These are phyloP conservation scores for Amylostereum chailletii DNA, from an alignment of 1,284 basidiomycete genomes.

Conservation along the genomic window DNA sequence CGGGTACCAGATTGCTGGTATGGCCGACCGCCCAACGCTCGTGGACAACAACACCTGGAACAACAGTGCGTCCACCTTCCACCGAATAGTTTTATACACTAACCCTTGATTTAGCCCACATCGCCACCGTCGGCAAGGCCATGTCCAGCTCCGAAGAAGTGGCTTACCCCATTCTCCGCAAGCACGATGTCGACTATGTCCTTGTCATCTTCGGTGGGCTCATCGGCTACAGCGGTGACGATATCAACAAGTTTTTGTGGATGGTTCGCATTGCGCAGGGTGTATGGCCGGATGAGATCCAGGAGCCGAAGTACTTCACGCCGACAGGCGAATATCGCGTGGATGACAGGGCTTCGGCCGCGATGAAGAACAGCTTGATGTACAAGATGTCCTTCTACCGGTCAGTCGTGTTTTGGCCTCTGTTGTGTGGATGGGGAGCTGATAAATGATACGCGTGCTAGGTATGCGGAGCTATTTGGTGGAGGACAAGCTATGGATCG, in stretches of 20 bases:
- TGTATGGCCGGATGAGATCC: constrained; percentile 98
- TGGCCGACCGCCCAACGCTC: constrained; percentile 95
- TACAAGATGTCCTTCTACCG: constrained; percentile 98
- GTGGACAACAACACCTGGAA: constrained; percentile 99
- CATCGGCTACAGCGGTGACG: constrained; percentile 96
- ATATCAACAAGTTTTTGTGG: constrained; percentile 99
- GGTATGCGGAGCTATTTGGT: constrained; percentile 84
- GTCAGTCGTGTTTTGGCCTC: constrained; percentile 29
- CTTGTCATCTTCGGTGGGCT: constrained; percentile 97
- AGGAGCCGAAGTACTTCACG: constrained; percentile 93
- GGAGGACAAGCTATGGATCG: constrained; percentile 69
- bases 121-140: constrained; percentile 95
- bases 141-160: constrained; percentile 94
- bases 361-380: constrained; percentile 98
- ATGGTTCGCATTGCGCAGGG: constrained; percentile 98
- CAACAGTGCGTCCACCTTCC: constrained; percentile 65
- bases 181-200: constrained; percentile 98
- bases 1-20: constrained; percentile 98
- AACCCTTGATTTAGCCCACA: constrained; percentile 54
- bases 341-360: constrained; percentile 76
- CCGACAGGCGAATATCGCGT: constrained; percentile 90
- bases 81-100: constrained; percentile 1
- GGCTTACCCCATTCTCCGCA: constrained; percentile 92
- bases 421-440: constrained; percentile 5
- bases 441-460: constrained; percentile 21